Base-by-base conservation (phyloP, 495 filamentous ascomycete genomes). In the Xylaria castorea region DNA sequence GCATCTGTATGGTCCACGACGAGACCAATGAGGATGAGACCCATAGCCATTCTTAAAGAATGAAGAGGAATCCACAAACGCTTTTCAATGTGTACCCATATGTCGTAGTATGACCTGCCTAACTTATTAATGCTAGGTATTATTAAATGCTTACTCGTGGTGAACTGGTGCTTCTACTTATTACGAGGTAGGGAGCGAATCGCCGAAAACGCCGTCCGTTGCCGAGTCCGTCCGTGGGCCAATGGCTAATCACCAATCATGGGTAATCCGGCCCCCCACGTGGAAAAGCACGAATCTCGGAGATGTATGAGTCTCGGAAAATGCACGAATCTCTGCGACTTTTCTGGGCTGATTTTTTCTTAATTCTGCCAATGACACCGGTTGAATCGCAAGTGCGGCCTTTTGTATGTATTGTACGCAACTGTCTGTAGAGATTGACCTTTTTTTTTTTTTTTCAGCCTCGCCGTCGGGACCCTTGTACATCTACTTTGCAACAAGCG, bases 381-480 rank as follows among this genome's bases (percentile, higher is more conserved):
- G 53, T 32, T 57, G 53, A 16, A 18, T 60, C 32, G 14, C 55
- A 60, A 36, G 16, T 36, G 60, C 36, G n/a, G 20, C 34, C n/a
- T 64, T 64, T 25, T 64, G 42, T 34, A n/a, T 63, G n/a, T 63
- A 27, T n/a, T n/a, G n/a, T n/a, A n/a, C n/a, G n/a, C n/a, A n/a
- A n/a, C n/a, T n/a, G n/a, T n/a, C n/a, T n/a, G n/a, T n/a, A n/a
- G n/a, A n/a, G n/a, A n/a, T n/a, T n/a, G n/a, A n/a, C n/a, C n/a
- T n/a, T n/a, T n/a, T n/a, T n/a, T n/a, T n/a, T n/a, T 12, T n/a
- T 64, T 38, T 27, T 51, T 71, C 68, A 64, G 55, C 67, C 67
- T 70, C 14, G 27, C 38, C 58, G 50, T 20, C 20, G 50, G 36
- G 34, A 36, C 18, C 25, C 46, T 34, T 36, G 20, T 18, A 42